These are phyloP conservation scores for Haplosporangium gracile DNA, from an alignment of 192 early-diverging fungal genomes.

Conservation along the genomic window DNA sequence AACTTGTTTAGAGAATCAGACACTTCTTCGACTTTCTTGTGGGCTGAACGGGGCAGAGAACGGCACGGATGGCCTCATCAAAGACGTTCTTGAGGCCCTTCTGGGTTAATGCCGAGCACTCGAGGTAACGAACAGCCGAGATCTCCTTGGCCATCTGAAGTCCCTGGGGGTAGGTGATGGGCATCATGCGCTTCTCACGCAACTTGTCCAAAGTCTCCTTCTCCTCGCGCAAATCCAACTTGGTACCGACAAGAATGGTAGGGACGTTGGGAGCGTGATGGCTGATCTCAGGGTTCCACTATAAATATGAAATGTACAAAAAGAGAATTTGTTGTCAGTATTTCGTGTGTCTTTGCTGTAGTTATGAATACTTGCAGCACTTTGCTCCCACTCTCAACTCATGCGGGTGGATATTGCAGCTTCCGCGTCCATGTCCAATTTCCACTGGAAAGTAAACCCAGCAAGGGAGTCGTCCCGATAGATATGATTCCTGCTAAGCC, in stretches of 20 bases:
- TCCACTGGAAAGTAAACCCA: neutral
- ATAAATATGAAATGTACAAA: neutral
- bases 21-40: constrained; percentile 77
- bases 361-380: neutral
- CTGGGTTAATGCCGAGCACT: constrained; percentile 97
- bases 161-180: constrained; percentile 91
- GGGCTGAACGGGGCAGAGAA: constrained; percentile 78
- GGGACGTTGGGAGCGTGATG: constrained; percentile 95
- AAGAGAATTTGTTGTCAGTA: neutral
- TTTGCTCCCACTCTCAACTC: neutral
- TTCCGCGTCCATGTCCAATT: neutral
- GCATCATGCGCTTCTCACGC: constrained; percentile 83
- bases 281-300: constrained; percentile 95
- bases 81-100: constrained; percentile 98
- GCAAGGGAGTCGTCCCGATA: neutral
- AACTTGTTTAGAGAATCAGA: constrained; percentile 72
- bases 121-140: constrained; percentile 89
- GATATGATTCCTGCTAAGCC: neutral
- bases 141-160: constrained; percentile 90
- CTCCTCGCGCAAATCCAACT: constrained; percentile 97
- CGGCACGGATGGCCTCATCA: constrained; percentile 96
- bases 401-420: no score
- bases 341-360: neutral
- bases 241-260: constrained; percentile 95
- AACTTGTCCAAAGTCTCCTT: constrained; percentile 88